Evolutionary conservation across 257 asterid species (phyloP), one percentile per base, ranked within the genome.

Genomic region (Jasminum sambac): DNA sequence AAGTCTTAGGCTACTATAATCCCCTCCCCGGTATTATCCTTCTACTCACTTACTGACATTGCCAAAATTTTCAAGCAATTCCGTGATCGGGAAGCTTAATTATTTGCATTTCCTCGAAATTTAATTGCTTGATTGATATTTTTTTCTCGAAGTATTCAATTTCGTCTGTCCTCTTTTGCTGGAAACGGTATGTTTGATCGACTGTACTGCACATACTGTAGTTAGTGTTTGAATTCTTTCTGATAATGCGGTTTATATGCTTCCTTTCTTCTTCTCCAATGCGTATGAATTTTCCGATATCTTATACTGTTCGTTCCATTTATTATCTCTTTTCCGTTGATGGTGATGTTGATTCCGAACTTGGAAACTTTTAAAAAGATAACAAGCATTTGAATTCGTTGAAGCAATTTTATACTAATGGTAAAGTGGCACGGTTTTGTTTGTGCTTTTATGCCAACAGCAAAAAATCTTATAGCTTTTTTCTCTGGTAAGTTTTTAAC

Each of bases 1-100:
- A 95, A 83, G 86, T 91, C 68, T 77, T 91, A 61, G 95, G 98
- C 72, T 91, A 95, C 85, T 91, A 89, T 85, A 89, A 95, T 41
- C 98, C 99, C 41, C 84, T 91, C 5, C 98, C 99, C n/a, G 96
- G 99, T 95, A 77, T n/a, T 72, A 23, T 23, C 46, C 23, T 46
- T 48, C 58, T 48, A 17, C 24, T 5, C 1, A 8, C 11, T 12
- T 19, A 52, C 6, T 19, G 14, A 0, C 61, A 48, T 48, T 5
- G 30, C 26, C 26, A 52, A 52, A 0, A 1, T 55, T 13, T 11
- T 55, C 23, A 9, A 10, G 16, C n/a, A 4, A 4, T 19, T 50
- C 25, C 7, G 1, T 50, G 25, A 19, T 50, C 7, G 60, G 25
- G 8, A 50, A 19, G 19, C 19, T 44, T 2, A 44, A 44, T 44